phyloP scores from a whole-genome alignment of 306 rosid species.

The Dalbergia cultrata region DNA sequence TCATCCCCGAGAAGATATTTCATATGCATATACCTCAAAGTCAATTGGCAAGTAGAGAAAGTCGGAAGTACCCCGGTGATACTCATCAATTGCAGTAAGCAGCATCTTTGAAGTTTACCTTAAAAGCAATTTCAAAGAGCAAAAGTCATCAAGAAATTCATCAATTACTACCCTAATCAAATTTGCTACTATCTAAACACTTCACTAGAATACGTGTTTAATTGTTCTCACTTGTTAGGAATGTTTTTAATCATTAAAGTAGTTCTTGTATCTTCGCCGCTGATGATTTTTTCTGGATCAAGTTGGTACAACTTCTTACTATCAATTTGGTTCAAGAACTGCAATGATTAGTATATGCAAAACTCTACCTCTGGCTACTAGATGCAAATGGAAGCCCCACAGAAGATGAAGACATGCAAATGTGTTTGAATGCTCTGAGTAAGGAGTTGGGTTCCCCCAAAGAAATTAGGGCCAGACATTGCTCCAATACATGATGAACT shows the following conservation, averaged over 20 bases:
- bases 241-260: slow-evolving; percentile 96
- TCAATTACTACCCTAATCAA: slow-evolving; percentile 28
- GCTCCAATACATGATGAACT: slow-evolving; percentile 78
- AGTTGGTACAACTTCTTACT: slow-evolving; percentile 90
- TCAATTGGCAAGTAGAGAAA: slow-evolving; percentile 94
- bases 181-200: slow-evolving; percentile 9
- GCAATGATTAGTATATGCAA: slow-evolving; percentile 58
- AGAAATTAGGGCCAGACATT: slow-evolving; percentile 90
- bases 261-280: slow-evolving; percentile 89
- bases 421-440: slow-evolving; percentile 66
- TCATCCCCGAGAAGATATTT: too few species aligned
- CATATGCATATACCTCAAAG: slow-evolving; percentile 70
- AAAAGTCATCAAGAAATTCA: slow-evolving; percentile 40
- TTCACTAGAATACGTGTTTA: slow-evolving; percentile 24
- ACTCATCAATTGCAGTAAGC: slow-evolving; percentile 92
- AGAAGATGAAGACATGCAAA: slow-evolving; percentile 76
- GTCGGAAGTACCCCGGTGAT: slow-evolving; percentile 83
- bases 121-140: slow-evolving; percentile 39
- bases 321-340: slow-evolving; percentile 73
- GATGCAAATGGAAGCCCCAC: slow-evolving; percentile 71
- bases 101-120: slow-evolving; percentile 96
- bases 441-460: slow-evolving; percentile 92
- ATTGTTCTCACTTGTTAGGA: slow-evolving; percentile 83
- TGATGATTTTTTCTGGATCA: slow-evolving; percentile 81
- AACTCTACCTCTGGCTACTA: slow-evolving; percentile 77